Percentiles rank a stretch among this genome's conserved stretches.
phyloP scores from a whole-genome alignment of 140 eudicot genomes.

The Anethum foeniculum region DNA sequence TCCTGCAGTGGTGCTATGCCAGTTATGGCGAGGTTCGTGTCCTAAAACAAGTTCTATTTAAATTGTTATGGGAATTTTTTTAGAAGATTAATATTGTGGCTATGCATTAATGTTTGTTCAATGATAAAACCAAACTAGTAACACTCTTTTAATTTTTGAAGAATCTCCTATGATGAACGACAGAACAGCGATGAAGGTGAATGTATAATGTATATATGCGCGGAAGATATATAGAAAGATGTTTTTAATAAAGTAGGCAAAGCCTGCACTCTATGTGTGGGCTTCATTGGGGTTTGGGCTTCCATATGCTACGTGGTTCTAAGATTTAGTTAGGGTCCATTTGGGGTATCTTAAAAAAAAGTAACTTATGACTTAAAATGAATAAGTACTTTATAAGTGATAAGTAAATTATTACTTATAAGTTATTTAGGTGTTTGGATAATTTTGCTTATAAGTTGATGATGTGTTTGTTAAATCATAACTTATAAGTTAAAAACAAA shows the following conservation, averaged over 20 bases:
- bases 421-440: too few species aligned
- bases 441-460: too few species aligned
- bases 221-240: not conserved
- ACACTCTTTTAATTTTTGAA: not conserved
- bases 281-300: not conserved
- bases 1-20: constrained; percentile 87
- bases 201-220: not conserved
- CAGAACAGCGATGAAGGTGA: not conserved
- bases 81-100: not conserved
- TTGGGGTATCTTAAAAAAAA: too few species aligned
- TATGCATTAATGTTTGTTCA: not conserved
- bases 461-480: too few species aligned
- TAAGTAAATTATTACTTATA: too few species aligned
- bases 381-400: too few species aligned
- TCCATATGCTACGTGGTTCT: not conserved
- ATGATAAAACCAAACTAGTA: not conserved
- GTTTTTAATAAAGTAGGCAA: not conserved
- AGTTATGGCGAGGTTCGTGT: constrained; percentile 86
- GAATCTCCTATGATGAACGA: not conserved
- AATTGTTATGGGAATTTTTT: not conserved
- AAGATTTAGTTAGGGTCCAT: too few species aligned
- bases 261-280: not conserved
- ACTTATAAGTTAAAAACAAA: too few species aligned
- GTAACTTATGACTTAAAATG: too few species aligned
- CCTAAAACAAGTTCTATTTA: not conserved